Evolutionary conservation across 176 grass and related monocot species (phyloP).

Genomic region (Hordeum marinum): DNA sequence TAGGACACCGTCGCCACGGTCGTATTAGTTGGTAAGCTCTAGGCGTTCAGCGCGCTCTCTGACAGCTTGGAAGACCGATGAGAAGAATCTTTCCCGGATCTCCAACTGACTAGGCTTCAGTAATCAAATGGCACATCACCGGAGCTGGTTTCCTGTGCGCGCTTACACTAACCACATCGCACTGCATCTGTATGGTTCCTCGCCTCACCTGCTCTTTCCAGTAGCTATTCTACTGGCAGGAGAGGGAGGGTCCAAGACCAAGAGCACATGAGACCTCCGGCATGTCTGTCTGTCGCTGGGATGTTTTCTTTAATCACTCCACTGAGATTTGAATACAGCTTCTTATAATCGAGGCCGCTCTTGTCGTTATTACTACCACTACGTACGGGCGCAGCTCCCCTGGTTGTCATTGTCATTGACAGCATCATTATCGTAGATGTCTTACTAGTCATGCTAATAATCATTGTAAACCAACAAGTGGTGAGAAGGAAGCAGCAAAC

Average conservation of each 20-base stretch:
- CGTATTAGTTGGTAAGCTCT: neutral
- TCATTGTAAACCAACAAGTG: slow-evolving; percentile 15
- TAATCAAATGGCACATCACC: slow-evolving; percentile 20
- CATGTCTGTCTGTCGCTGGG: slow-evolving; percentile 62
- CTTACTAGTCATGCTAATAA: neutral
- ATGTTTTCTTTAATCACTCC: slow-evolving; percentile 28
- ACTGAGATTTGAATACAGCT: slow-evolving; percentile 21
- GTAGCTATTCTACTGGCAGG: neutral
- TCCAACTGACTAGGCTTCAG: slow-evolving; percentile 8
- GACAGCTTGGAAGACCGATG: slow-evolving; percentile 36
- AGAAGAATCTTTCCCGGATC: slow-evolving; percentile 52
- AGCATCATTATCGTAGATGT: slow-evolving; percentile 6
- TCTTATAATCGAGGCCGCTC: slow-evolving; percentile 6
- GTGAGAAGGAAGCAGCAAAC: neutral
- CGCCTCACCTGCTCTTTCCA: neutral
- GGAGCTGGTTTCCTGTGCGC: slow-evolving; percentile 30
- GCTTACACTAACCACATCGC: neutral
- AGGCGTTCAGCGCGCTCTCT: neutral
- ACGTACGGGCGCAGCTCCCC: slow-evolving; percentile 10
- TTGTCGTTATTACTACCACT: slow-evolving; percentile 4
- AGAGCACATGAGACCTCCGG: slow-evolving; percentile 48
- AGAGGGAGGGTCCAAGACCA: neutral
- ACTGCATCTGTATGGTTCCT: neutral
- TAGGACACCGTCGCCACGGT: slow-evolving; percentile 15
- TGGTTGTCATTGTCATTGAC: slow-evolving; percentile 23